phyloP scores from a whole-genome alignment of 2,329 filamentous ascomycete genomes.

The Ambrosiella cleistominuta region DNA sequence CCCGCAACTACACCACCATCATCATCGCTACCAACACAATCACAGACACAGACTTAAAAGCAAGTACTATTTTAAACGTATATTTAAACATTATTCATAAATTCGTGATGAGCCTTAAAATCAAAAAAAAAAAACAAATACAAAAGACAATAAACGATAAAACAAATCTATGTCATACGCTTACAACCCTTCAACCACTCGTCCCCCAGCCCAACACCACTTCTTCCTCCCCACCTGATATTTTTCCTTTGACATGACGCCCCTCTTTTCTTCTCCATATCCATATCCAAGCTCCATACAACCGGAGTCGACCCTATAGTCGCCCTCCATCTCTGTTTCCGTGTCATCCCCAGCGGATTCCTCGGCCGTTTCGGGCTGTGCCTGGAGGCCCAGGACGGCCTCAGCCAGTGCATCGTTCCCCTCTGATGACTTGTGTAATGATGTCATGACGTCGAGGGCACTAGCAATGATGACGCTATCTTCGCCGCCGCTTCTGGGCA shows the following conservation, averaged over 20 bases:
- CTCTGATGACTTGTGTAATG: not conserved
- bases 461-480: not conserved
- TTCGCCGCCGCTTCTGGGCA: too few relatives aligned
- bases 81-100: constrained; percentile 1
- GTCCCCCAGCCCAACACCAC: too few relatives aligned
- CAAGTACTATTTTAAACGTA: not conserved
- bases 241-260: not conserved
- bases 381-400: not conserved
- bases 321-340: not conserved
- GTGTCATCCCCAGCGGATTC: not conserved
- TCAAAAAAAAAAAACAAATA: not conserved
- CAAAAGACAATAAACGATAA: too few relatives aligned
- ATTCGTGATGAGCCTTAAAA: not conserved
- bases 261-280: not conserved
- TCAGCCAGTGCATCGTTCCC: not conserved
- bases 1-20: too few relatives aligned
- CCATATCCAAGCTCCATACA: not conserved
- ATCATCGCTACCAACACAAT: not conserved
- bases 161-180: too few relatives aligned
- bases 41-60: not conserved
- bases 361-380: not conserved
- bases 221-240: not conserved
- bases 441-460: not conserved
- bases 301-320: not conserved
- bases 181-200: too few relatives aligned